Evolutionary conservation across 352 stramenopile species (phyloP).

Genomic region (Pythium phragmitis): DNA sequence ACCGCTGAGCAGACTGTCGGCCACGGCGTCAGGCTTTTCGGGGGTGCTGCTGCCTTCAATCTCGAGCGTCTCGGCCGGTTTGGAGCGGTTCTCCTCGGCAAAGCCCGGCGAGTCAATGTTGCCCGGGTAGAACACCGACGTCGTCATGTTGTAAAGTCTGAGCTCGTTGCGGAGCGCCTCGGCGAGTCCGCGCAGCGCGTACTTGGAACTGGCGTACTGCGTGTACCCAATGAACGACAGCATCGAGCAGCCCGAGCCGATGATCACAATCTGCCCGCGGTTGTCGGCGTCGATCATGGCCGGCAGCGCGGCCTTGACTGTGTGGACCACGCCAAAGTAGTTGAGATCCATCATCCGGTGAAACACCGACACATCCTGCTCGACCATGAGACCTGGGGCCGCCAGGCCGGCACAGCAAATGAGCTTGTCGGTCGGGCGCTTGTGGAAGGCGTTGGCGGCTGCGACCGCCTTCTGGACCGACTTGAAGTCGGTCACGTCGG

Average conservation of each 20-base stretch:
- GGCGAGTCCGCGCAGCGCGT: constrained; percentile 72
- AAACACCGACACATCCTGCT: constrained; percentile 69
- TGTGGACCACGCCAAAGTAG: constrained; percentile 82
- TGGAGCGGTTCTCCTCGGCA: constrained; percentile 72
- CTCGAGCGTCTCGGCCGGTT: constrained; percentile 65
- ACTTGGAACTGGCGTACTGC: constrained; percentile 82
- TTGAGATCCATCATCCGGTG: constrained; percentile 86
- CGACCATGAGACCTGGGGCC: constrained; percentile 69
- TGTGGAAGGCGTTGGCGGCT: constrained; percentile 66
- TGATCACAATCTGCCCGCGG: constrained; percentile 65
- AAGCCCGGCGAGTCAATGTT: constrained; percentile 85
- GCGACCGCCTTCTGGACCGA: constrained; percentile 63
- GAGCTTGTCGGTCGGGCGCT: constrained; percentile 64
- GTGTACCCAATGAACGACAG: constrained; percentile 83
- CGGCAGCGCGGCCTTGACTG: constrained; percentile 78
- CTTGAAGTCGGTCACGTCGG: constrained; percentile 64
- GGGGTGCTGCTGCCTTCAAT: constrained; percentile 67
- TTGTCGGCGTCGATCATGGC: constrained; percentile 66
- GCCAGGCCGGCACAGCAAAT: constrained; percentile 67
- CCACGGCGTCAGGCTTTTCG: constrained; percentile 57
- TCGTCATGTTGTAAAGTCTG: constrained; percentile 61
- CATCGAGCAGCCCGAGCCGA: constrained; percentile 67
- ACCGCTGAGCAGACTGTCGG: constrained; percentile 63
- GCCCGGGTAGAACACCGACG: constrained; percentile 79
- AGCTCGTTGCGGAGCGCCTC: constrained; percentile 83